phyloP scores from a whole-genome alignment of 78 protist species.

The Guillardia theta region DNA sequence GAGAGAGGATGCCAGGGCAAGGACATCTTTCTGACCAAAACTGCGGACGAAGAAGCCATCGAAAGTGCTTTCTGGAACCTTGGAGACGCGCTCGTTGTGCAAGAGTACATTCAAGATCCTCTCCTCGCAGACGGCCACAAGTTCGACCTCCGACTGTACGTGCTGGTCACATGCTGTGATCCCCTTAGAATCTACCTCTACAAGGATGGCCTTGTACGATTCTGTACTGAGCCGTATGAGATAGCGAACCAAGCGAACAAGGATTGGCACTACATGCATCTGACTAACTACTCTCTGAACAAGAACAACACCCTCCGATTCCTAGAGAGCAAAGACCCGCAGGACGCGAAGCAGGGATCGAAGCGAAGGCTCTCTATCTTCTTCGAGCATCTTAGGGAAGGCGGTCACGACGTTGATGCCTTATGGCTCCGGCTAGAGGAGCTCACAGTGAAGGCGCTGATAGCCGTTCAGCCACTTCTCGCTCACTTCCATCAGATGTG shows the following conservation, averaged over 20 bases:
- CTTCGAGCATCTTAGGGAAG: not conserved
- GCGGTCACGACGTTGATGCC: not conserved
- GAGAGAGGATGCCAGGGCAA: constrained; percentile 11
- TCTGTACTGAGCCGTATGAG: not conserved
- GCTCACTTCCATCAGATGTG: not conserved
- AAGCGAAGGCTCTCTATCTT: not conserved
- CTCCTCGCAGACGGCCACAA: constrained; percentile 25
- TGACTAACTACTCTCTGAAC: constrained; percentile 14
- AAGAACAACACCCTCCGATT: not conserved
- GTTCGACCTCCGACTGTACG: constrained; percentile 50
- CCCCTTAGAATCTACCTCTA: constrained; percentile 40
- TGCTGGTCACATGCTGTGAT: not conserved
- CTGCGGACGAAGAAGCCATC: not conserved
- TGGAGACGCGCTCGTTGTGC: not conserved
- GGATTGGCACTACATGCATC: not conserved
- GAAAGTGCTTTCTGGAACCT: not conserved
- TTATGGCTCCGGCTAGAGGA: not conserved
- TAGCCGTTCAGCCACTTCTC: not conserved
- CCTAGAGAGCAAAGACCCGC: not conserved
- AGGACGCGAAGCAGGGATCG: not conserved
- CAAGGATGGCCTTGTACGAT: constrained; percentile 20
- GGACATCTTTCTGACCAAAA: not conserved
- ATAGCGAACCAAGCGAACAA: not conserved
- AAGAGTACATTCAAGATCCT: not conserved
- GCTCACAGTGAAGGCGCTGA: not conserved